Conservation (phyloP, 2,329 filamentous ascomycete species). For the Talaromyces sp. region DNA sequence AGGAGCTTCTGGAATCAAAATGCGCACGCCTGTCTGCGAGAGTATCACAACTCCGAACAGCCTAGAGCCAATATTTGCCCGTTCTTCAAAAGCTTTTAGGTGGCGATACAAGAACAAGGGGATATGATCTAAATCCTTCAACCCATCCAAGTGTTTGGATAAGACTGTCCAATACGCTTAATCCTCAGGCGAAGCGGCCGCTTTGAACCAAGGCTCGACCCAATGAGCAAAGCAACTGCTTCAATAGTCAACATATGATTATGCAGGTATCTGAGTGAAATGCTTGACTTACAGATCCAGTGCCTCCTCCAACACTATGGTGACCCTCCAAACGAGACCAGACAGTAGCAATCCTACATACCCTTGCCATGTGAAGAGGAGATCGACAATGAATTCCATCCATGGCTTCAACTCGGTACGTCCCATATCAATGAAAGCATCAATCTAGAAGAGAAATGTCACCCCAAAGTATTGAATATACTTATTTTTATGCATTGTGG, state of each 20-base stretch:
- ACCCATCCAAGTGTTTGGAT: not conserved
- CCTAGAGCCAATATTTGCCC: too few relatives aligned
- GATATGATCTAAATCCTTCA: not conserved
- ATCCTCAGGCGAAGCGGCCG: not conserved
- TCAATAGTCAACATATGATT: not conserved
- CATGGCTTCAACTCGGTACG: not conserved
- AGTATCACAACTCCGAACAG: too few relatives aligned
- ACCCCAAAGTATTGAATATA: not conserved
- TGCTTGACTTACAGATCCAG: not conserved
- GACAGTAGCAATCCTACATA: too few relatives aligned
- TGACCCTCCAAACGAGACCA: not conserved
- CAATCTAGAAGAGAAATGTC: not conserved
- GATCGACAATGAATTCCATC: not conserved
- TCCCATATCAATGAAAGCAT: not conserved
- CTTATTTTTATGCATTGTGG: not conserved
- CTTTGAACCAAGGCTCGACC: not conserved
- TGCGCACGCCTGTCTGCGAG: too few relatives aligned
- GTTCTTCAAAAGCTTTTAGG: too few relatives aligned
- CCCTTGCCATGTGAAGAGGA: not conserved
- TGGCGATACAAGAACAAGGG: too few relatives aligned
- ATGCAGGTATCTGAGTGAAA: not conserved
- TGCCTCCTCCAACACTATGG: not conserved
- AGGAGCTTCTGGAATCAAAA: too few relatives aligned
- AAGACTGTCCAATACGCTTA: not conserved
- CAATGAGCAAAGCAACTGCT: not conserved